Conservation (phyloP, 2,329 filamentous ascomycete genomes). For the Colletotrichum spinosum region DNA sequence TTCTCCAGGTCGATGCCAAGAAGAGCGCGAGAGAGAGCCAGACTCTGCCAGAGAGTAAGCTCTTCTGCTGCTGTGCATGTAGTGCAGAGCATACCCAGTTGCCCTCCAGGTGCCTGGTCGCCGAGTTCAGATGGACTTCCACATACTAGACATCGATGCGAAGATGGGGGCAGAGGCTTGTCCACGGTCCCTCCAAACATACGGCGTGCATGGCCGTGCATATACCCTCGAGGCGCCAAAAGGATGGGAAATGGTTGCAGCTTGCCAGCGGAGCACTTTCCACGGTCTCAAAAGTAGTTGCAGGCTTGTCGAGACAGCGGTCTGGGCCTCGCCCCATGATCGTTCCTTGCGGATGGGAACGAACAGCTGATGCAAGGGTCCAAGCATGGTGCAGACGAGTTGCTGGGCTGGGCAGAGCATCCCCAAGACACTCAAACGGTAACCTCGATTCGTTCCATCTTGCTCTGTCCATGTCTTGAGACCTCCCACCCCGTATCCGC, state of each 20-base stretch:
- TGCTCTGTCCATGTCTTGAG: too few relatives aligned
- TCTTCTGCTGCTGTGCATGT: too few relatives aligned
- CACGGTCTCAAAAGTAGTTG: slow-evolving; percentile 8
- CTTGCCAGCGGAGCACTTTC: slow-evolving; percentile 8
- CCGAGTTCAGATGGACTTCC: slow-evolving; percentile 3
- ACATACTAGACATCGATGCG: not conserved
- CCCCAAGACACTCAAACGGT: too few relatives aligned
- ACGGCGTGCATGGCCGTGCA: not conserved
- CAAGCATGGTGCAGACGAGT: not conserved
- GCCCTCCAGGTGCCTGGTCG: too few relatives aligned
- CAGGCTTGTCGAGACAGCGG: slow-evolving; percentile 2
- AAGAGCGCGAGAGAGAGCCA: not conserved
- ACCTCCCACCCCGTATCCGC: too few relatives aligned
- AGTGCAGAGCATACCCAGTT: too few relatives aligned
- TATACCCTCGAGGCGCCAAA: not conserved
- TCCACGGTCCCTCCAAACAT: not conserved
- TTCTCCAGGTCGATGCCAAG: slow-evolving; percentile 1
- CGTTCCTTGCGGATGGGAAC: too few relatives aligned
- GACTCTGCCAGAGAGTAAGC: not conserved
- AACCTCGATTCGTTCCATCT: too few relatives aligned
- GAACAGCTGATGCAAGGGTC: not conserved
- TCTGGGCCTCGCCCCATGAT: slow-evolving; percentile 12
- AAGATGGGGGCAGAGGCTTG: slow-evolving; percentile 1
- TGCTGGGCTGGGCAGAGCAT: too few relatives aligned
- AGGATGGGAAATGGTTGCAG: not conserved